Conservation (phyloP, 352 stramenopile species). For the Sclerospora graminicola region DNA sequence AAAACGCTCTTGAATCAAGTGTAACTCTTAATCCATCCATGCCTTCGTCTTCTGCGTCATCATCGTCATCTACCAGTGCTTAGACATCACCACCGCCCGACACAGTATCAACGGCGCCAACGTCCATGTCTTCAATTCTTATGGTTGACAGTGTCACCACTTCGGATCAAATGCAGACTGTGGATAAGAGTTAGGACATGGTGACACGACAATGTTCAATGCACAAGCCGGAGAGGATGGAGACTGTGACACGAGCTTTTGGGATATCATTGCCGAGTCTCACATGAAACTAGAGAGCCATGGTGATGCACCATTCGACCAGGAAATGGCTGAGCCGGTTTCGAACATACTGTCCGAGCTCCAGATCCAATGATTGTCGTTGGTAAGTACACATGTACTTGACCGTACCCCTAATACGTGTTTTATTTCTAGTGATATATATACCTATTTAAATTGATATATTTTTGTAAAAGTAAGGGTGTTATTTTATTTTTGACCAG, state of each 20-base stretch:
- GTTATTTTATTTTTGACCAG: no score
- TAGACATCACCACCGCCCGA: constrained; percentile 15
- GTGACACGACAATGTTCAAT: background rate
- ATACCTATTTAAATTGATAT: no score
- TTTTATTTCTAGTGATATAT: no score
- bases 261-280: constrained; percentile 23
- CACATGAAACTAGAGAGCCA: constrained; percentile 28
- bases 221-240: constrained; percentile 17
- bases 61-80: constrained; percentile 2
- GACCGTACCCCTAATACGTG: no score
- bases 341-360: constrained; percentile 21
- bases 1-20: constrained; percentile 28
- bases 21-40: constrained; percentile 52
- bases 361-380: no score
- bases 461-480: no score
- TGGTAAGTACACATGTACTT: no score
- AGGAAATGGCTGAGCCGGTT: constrained; percentile 18
- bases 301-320: constrained; percentile 22
- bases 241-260: constrained; percentile 45
- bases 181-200: constrained; percentile 2
- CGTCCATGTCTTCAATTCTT: constrained; percentile 11
- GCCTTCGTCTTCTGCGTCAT: constrained; percentile 43
- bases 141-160: constrained; percentile 20
- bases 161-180: constrained; percentile 18
- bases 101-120: constrained; percentile 46